Evolutionary conservation across 106 monocot species (phyloP), one percentile per base, ranked within the genome.

Genomic region (Dioscorea zingiberensis): DNA sequence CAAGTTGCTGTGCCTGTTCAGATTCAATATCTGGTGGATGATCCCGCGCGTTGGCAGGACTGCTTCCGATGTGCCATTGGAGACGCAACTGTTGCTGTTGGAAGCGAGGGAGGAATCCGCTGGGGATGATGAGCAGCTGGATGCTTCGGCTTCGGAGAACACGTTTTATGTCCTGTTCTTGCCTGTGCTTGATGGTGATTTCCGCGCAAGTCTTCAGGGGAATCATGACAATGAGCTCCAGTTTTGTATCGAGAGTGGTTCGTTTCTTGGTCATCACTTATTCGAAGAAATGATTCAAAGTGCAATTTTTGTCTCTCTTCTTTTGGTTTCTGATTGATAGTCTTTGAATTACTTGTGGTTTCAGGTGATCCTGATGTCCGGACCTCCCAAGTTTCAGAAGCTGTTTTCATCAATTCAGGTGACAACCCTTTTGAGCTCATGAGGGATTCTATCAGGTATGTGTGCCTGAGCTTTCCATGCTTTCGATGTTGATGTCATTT

Each of bases 1-100:
- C 60, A 18, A 61, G 17, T 62, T 71, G 30, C 21, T 74, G 25
- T 65, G 64, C 18, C 46, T 74, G 62, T 80, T 69, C 70, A 44
- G 74, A 21, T 74, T 74, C 65, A 74, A 80, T 27, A 74, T 80
- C 49, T 74, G 80, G 74, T 74, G 80, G 80, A 80, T 80, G 80
- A 70, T 70, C 44, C 79, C 74, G 3, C 51, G 60, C 6, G 18
- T 45, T 26, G 79, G 79, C 17, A 70, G 25, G 15, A 65, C 16
- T 21, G 74, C 64, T 23, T 21, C 59, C 0, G 79, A 70, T 13
- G 53, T 80, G 13, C 79, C 79, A 16, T 10, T 65, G 44, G 79
- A 80, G 54, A 80, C 74, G 4, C 80, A 80, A 45, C 63, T 74
- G 74, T 56, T 80, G 53, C 51, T 80, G 18, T 21, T 74, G 53